These are phyloP conservation scores for Cystofilobasidium bisporidii DNA, from an alignment of 768 basidiomycete species.

Conservation along the genomic window DNA sequence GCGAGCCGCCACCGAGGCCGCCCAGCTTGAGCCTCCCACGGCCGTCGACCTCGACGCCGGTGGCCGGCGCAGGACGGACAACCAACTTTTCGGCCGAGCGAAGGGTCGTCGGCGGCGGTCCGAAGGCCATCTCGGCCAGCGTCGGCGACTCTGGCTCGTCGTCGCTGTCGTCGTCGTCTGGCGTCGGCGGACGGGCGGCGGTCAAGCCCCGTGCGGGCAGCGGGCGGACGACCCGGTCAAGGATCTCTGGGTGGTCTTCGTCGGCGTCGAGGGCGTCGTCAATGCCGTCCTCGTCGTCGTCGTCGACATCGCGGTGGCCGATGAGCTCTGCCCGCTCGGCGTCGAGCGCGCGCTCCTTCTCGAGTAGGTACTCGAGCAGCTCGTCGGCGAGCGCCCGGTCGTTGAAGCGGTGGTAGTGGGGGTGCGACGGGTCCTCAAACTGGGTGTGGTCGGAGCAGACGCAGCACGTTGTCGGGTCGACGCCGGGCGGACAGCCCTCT, in stretches of 20 bases:
- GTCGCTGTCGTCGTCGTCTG: too few species aligned
- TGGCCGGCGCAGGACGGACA: too few species aligned
- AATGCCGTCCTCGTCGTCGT: too few species aligned
- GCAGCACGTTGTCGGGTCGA: not conserved
- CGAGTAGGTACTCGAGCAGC: not conserved
- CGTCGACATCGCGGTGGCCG: not conserved
- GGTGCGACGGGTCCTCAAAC: not conserved
- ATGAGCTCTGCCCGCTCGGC: not conserved
- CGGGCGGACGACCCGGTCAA: too few species aligned
- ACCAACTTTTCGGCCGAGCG: too few species aligned
- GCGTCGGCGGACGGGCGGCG: too few species aligned
- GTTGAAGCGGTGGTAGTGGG: not conserved
- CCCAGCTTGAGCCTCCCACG: not conserved
- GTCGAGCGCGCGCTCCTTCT: not conserved
- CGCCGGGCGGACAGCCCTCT: too few species aligned
- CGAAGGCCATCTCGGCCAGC: not conserved
- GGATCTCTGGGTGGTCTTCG: not conserved
- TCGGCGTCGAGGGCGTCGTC: not conserved
- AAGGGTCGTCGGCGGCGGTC: not conserved
- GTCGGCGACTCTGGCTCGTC: not conserved
- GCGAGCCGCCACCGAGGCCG: not conserved
- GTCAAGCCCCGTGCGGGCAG: too few species aligned
- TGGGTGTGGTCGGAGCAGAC: not conserved
- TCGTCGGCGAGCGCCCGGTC: not conserved
- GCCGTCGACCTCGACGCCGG: too few species aligned